Evolutionary conservation across 202 grass and related monocot genomes (phyloP).

Genomic region (Zoysia matrella): DNA sequence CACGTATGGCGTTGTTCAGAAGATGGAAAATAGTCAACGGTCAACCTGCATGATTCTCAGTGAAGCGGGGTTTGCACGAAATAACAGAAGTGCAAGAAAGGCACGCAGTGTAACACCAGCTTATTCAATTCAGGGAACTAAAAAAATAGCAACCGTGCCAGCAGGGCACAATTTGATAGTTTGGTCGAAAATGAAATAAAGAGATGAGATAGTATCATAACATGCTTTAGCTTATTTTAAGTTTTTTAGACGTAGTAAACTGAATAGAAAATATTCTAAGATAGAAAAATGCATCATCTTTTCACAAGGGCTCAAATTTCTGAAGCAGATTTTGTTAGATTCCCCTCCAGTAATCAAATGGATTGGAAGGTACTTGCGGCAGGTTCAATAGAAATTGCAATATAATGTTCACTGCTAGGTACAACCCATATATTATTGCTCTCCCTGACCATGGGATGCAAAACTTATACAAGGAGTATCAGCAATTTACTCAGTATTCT

Average conservation of each 20-base stretch:
- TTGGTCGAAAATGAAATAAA: not conserved
- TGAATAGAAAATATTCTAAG: not conserved
- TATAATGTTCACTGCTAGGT: not conserved
- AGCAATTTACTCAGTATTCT: not conserved
- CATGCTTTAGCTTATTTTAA: not conserved
- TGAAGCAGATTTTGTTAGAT: too few relatives aligned
- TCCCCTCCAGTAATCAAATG: not conserved
- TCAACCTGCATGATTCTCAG: slow-evolving; percentile 41
- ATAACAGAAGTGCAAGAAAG: slow-evolving; percentile 22
- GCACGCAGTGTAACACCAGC: not conserved
- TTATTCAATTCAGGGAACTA: slow-evolving; percentile 15
- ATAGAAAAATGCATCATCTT: not conserved
- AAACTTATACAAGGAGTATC: not conserved
- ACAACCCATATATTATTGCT: slow-evolving; percentile 11
- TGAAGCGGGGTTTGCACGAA: slow-evolving; percentile 46
- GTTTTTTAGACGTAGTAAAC: not conserved
- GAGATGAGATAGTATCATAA: not conserved
- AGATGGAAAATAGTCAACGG: slow-evolving; percentile 15
- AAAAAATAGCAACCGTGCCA: not conserved
- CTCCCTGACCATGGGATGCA: not conserved
- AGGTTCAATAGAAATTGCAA: not conserved
- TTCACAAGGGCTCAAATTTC: too few relatives aligned
- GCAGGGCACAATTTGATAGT: slow-evolving; percentile 1
- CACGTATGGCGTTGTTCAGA: not conserved
- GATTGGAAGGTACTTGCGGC: too few relatives aligned